Percentiles rank a stretch among this genome's conserved stretches.
Conservation (phyloP, 352 stramenopile species). For the Bremia lactucae region DNA sequence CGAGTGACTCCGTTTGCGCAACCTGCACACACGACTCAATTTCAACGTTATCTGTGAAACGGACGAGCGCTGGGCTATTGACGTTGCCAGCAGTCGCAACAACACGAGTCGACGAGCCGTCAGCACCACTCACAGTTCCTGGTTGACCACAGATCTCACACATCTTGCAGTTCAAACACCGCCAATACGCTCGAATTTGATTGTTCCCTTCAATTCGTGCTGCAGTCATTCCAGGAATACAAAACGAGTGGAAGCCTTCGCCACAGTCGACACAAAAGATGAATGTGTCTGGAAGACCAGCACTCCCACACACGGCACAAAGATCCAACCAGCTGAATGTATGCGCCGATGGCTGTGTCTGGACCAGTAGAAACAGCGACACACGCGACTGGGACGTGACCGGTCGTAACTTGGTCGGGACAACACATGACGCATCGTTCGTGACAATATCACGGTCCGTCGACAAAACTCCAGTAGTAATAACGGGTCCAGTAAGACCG, state of each 20-base stretch:
- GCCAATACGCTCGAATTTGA: constrained; percentile 74
- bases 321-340: constrained; percentile 87
- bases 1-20: constrained; percentile 14
- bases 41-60: constrained; percentile 1
- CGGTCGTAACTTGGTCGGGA: constrained; percentile 55
- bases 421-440: constrained; percentile 21
- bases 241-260: constrained; percentile 92
- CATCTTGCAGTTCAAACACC: constrained; percentile 93
- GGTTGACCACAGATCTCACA: constrained; percentile 88
- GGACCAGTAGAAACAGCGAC: constrained; percentile 54
- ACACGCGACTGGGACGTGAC: constrained; percentile 54
- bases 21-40: constrained; percentile 1
- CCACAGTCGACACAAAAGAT: constrained; percentile 95
- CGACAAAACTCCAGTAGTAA: neutral
- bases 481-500: neutral
- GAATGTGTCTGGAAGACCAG: constrained; percentile 63
- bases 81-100: constrained; percentile 13
- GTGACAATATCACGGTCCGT: constrained; percentile 12
- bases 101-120: constrained; percentile 1
- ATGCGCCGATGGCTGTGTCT: constrained; percentile 74
- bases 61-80: constrained; percentile 3
- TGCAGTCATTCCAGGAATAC: constrained; percentile 36
- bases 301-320: constrained; percentile 86
- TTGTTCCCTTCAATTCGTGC: constrained; percentile 25
- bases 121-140: constrained; percentile 11